Evolutionary conservation across 805 yeast genomes (phyloP), one percentile per base, ranked within the genome.

Genomic region (Metschnikowia kofuensis): DNA sequence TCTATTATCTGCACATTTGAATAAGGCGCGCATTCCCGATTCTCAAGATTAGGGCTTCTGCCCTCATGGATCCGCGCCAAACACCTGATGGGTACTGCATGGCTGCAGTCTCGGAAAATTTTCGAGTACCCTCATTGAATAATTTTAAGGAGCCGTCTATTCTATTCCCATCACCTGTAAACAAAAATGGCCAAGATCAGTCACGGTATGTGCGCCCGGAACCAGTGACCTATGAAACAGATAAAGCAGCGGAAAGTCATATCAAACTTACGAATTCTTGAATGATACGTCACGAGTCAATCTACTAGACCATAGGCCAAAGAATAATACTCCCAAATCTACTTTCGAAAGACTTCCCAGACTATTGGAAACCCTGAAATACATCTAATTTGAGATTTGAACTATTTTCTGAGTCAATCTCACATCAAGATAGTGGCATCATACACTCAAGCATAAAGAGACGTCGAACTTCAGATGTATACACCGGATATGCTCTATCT

Each of bases 121-220:
- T 57, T 53, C 57, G 50, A 51, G 46, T 38, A 42, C 47, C 49
- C 49, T 40, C 49, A 36, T 30, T 49, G 39, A 45, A 48, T 48
- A 45, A 50, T 48, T 55, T 49, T 39, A 42, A 38, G 44, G 21
- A 15, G 42, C 32, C 39, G 44, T 42, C 44, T 32, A 35, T 41
- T 50, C 52, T 45, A 38, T 48, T 45, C 49, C 54, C 52, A 49
- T 50, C 47, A 50, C 45, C 47, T 48, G 42, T 46, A 47, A 47
- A 53, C 51, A 61, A 75, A 69, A 72, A 79, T 79, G 83, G 84
- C 81, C 77, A 79, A 79, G 74, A 73, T 79, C 74, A 78, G 83
- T 73, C 79, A 77, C 71, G 84, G 84, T 79, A 78, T 61, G 61
- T 71, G 63, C 53, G 9, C 26, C 39, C 9, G 21, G 4, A 15